phyloP scores from a whole-genome alignment of 2,329 filamentous ascomycete species.

The Mariannaea elegans region DNA sequence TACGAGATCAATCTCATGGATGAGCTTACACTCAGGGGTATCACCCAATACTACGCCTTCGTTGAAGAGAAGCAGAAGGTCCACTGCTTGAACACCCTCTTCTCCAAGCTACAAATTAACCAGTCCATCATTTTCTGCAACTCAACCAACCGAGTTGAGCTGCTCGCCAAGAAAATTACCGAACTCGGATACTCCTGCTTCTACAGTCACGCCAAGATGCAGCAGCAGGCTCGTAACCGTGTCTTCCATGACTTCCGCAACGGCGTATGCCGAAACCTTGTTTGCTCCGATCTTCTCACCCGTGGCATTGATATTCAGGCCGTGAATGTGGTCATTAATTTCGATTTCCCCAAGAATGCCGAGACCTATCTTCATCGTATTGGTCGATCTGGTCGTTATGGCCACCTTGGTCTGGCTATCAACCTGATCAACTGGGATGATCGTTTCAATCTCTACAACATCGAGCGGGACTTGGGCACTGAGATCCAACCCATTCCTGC shows the following conservation, averaged over 20 bases:
- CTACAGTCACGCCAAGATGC: slow-evolving; percentile 98
- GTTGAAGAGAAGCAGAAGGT: slow-evolving; percentile 99
- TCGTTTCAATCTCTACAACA: slow-evolving; percentile 98
- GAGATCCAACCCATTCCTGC: slow-evolving; percentile 97
- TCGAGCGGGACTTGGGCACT: slow-evolving; percentile 95
- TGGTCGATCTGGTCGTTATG: slow-evolving; percentile 95
- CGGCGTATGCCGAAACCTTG: slow-evolving; percentile 95
- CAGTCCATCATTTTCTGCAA: slow-evolving; percentile 99
- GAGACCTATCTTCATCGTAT: slow-evolving; percentile 99
- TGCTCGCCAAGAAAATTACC: slow-evolving; percentile 98
- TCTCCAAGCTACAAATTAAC: slow-evolving; percentile 99
- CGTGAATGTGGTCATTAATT: slow-evolving; percentile 99
- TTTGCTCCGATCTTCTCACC: slow-evolving; percentile 96
- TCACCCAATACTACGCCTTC: slow-evolving; percentile 99
- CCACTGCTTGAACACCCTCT: slow-evolving; percentile 97
- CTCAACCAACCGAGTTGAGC: slow-evolving; percentile 96
- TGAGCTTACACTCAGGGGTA: slow-evolving; percentile 95
- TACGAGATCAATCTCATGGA: slow-evolving; percentile 99
- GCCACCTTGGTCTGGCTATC: slow-evolving; percentile 95
- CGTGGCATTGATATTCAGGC: slow-evolving; percentile 99
- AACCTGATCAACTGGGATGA: slow-evolving; percentile 99
- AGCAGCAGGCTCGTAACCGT: slow-evolving; percentile 94
- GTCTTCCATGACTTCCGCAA: slow-evolving; percentile 99
- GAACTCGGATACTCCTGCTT: slow-evolving; percentile 99
- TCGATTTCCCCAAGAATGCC: slow-evolving; percentile 99